Evolutionary conservation across 129 eudicot genomes (phyloP).

Genomic region (Tagetes patula): DNA sequence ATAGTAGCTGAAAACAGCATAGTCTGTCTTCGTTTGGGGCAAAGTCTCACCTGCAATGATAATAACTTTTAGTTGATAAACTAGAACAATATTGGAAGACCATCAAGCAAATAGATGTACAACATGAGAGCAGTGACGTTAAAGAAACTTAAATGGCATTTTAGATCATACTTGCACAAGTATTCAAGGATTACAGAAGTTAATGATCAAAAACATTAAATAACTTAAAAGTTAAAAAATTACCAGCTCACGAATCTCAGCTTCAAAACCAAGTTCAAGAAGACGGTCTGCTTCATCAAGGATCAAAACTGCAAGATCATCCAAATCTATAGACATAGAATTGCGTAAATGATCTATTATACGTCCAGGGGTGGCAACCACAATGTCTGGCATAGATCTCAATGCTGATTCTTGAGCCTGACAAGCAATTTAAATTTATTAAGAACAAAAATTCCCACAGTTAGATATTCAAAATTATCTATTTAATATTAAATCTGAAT

Average conservation of each 20-base stretch:
- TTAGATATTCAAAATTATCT: background rate
- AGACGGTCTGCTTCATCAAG: constrained; percentile 99
- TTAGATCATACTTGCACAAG: background rate
- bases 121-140: background rate
- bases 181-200: background rate
- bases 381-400: constrained; percentile 92
- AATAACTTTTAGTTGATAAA: background rate
- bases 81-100: background rate
- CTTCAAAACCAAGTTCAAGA: constrained; percentile 91
- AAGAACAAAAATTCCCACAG: background rate
- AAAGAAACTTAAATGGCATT: background rate
- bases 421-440: constrained; percentile 12
- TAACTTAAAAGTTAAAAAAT: background rate
- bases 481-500: background rate
- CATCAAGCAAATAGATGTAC: background rate
- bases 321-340: constrained; percentile 93
- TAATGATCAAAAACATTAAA: background rate
- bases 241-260: constrained; percentile 87
- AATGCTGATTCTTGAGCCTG: constrained; percentile 92
- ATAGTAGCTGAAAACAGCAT: constrained; percentile 97
- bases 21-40: constrained; percentile 88
- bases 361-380: constrained; percentile 98
- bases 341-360: constrained; percentile 93
- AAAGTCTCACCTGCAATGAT: constrained; percentile 60
- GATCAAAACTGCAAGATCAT: constrained; percentile 88